These are phyloP conservation scores for Deinandra increscens DNA, from an alignment of 129 eudicot species.

Conservation along the genomic window DNA sequence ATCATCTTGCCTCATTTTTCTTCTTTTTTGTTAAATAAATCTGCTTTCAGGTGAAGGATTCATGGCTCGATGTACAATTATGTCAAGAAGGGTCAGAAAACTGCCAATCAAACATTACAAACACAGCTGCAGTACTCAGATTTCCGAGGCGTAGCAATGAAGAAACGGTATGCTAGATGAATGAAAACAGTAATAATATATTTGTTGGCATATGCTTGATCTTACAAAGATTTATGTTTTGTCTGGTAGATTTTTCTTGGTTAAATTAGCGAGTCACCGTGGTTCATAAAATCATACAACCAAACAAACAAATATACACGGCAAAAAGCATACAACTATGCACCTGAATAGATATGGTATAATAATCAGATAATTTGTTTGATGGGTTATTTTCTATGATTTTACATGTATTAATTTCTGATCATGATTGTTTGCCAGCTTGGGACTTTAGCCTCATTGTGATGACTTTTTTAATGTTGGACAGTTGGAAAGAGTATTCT, in stretches of 20 bases:
- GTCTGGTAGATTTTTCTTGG: background rate
- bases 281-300: background rate
- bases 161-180: slow-evolving; percentile 61
- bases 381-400: background rate
- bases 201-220: background rate
- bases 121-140: slow-evolving; percentile 43
- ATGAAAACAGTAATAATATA: background rate
- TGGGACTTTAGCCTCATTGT: background rate
- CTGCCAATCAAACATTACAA: slow-evolving; percentile 68
- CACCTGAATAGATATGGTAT: background rate
- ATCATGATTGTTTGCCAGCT: background rate
- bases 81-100: slow-evolving; percentile 78
- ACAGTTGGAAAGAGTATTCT: slow-evolving; percentile 65
- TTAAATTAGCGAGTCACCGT: background rate
- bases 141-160: slow-evolving; percentile 77
- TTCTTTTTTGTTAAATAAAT: background rate
- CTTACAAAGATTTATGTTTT: slow-evolving; percentile 3
- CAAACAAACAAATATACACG: too few species aligned
- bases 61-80: slow-evolving; percentile 94
- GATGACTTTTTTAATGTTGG: slow-evolving; percentile 20
- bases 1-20: background rate
- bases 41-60: slow-evolving; percentile 74
- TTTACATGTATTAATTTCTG: background rate
- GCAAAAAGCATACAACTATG: background rate
- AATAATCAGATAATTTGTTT: background rate